Evolutionary conservation across 441 rosid species (phyloP).

Genomic region (Aquilaria agallochum): DNA sequence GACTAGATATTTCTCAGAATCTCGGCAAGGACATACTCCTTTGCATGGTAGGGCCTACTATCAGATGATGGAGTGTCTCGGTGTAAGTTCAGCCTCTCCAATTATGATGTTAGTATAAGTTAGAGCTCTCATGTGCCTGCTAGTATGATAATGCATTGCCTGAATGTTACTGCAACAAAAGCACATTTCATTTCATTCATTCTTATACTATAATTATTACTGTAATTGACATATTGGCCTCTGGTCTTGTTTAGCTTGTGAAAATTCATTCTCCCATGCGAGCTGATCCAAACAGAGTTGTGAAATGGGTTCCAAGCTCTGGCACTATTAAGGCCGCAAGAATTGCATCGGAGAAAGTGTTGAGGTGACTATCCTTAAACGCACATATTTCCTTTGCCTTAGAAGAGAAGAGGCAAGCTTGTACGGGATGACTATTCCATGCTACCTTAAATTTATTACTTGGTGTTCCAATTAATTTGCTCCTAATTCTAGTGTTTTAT

Average conservation of each 20-base stretch:
- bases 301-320: constrained; percentile 70
- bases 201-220: constrained; percentile 1
- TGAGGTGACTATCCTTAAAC: constrained; percentile 37
- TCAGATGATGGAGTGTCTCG: constrained; percentile 99
- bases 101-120: not conserved
- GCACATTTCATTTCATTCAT: not conserved
- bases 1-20: constrained; percentile 97
- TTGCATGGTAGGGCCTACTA: constrained; percentile 94
- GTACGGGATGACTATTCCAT: no score
- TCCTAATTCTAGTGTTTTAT: no score
- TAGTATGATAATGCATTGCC: constrained; percentile 6
- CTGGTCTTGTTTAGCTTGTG: constrained; percentile 53
- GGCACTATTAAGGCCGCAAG: constrained; percentile 67
- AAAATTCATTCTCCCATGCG: constrained; percentile 97
- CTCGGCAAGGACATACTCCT: constrained; percentile 95
- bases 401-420: no score
- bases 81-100: constrained; percentile 48
- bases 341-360: constrained; percentile 77
- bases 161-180: constrained; percentile 5
- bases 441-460: no score
- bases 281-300: constrained; percentile 61
- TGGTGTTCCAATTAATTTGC: no score
- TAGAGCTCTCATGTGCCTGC: constrained; percentile 1
- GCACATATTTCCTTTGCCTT: constrained; percentile 2
- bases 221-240: constrained; percentile 9